A percentile compares a stretch with the other conserved stretches of the same genome.
Evolutionary conservation across 2,329 filamentous ascomycete genomes (phyloP).

Genomic region (Fusarium avenaceum): DNA sequence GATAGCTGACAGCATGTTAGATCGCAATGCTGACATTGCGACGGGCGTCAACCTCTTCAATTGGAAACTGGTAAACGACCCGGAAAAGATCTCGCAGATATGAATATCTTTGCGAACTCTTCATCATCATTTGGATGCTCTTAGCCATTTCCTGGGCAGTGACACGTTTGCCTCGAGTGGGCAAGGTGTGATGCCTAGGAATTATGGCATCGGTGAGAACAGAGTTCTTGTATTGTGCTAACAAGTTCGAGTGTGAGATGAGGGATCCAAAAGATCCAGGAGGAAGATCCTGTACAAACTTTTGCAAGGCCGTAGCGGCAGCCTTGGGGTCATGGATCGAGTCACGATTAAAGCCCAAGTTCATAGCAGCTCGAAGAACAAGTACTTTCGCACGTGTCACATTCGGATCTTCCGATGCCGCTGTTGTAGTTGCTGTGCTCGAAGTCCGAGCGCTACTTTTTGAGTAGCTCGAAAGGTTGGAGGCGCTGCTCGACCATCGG

Average conservation of each 20-base stretch:
- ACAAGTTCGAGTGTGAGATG: slow-evolving; percentile 76
- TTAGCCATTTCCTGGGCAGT: slow-evolving; percentile 82
- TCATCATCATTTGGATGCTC: slow-evolving; percentile 81
- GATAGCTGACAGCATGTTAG: slow-evolving; percentile 21
- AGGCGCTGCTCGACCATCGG: slow-evolving; percentile 86
- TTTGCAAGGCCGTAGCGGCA: slow-evolving; percentile 71
- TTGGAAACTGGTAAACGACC: slow-evolving; percentile 85
- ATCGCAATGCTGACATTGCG: slow-evolving; percentile 74
- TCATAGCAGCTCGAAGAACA: slow-evolving; percentile 87
- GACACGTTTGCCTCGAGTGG: slow-evolving; percentile 69
- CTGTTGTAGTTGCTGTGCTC: slow-evolving; percentile 79
- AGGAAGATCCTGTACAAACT: slow-evolving; percentile 82
- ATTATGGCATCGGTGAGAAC: slow-evolving; percentile 78
- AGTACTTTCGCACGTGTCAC: slow-evolving; percentile 82
- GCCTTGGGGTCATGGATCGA: slow-evolving; percentile 60
- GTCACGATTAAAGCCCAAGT: slow-evolving; percentile 81
- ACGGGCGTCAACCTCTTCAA: slow-evolving; percentile 80
- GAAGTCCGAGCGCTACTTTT: slow-evolving; percentile 75
- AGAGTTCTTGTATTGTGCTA: slow-evolving; percentile 85
- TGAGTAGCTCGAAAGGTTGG: slow-evolving; percentile 83
- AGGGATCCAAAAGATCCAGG: slow-evolving; percentile 82
- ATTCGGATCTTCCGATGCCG: slow-evolving; percentile 79
- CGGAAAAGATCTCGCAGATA: slow-evolving; percentile 87
- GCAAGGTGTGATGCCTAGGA: slow-evolving; percentile 57
- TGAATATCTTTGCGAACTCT: slow-evolving; percentile 74